A percentile compares a stretch with the other conserved stretches of the same genome.
These are phyloP conservation scores for Pseudoturritis turrita DNA, from an alignment of 345 rosid species.

Conservation along the genomic window DNA sequence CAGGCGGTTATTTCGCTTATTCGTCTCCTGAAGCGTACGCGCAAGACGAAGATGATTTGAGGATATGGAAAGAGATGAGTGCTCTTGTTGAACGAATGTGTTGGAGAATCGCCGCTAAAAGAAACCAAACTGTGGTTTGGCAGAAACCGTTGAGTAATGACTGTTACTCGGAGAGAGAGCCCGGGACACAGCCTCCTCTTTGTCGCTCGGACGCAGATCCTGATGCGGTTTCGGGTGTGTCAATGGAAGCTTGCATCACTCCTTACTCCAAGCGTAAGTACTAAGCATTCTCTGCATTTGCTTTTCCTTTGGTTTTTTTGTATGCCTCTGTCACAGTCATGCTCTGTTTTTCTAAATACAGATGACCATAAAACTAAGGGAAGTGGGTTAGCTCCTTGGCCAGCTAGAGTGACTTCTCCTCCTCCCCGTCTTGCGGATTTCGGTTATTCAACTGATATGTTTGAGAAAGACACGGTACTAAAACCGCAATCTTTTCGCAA, in stretches of 20 bases:
- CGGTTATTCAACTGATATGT: conserved; percentile 72
- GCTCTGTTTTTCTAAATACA: conserved; percentile 27
- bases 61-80: conserved; percentile 95
- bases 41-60: conserved; percentile 89
- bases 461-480: conserved; percentile 80
- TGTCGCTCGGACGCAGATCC: conserved; percentile 89
- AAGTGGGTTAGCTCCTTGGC: conserved; percentile 98
- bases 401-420: conserved; percentile 77
- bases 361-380: conserved; percentile 77
- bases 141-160: conserved; percentile 89
- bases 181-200: conserved; percentile 86
- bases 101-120: conserved; percentile 88
- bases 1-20: conserved; percentile 97
- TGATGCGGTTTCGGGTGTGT: conserved; percentile 79
- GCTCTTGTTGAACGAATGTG: conserved; percentile 90
- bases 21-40: conserved; percentile 99
- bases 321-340: not conserved
- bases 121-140: conserved; percentile 97
- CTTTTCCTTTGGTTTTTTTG: not conserved
- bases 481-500: not conserved
- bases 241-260: conserved; percentile 90
- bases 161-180: conserved; percentile 74
- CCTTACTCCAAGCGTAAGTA: conserved; percentile 87
- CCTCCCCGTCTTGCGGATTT: conserved; percentile 92
- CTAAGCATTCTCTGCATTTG: not conserved